Evolutionary conservation across 169 alveolate species (phyloP), one percentile per base, ranked within the genome.

Genomic region (Amoebophrya sp.): DNA sequence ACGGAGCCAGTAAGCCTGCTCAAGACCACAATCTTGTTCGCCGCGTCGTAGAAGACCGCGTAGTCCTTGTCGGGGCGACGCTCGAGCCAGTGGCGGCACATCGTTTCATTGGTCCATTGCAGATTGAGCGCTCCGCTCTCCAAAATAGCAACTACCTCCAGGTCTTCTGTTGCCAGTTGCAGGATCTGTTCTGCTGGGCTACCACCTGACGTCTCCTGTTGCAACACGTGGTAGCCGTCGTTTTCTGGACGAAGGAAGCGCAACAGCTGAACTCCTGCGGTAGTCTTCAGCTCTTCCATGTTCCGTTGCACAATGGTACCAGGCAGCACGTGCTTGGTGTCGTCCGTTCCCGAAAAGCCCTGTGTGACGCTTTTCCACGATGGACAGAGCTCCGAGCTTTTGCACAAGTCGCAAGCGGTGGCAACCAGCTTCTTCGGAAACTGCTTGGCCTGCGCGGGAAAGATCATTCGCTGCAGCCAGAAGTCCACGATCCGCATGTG

Each of bases 271-370:
- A 90, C 23, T 29, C 92, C 92, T 10, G 53, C 55, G 34, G 92
- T 90, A 40, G 18, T 24, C 0, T 38, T 40, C 92, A 90, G 55
- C n/a, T 6, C 38, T 18, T 1, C 76, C 65, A 90, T 39, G 65
- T 90, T 55, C 76, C 12, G 34, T 18, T 90, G 92, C 54, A 24
- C 26, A 39, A 90, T 53, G 36, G 92, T 36, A 26, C 29, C 18
- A 12, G 89, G 92, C 41, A 90, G 54, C 41, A 90, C 47, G 6
- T 26, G 55, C 29, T 89, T 12, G 18, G 89, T 24, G 33, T 90
- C 92, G 41, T 90, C 89, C 65, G 92, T 90, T n/a, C 92, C 90
- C 54, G 92, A 90, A 36, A 90, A 90, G 92, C 92, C 92, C 0
- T 89, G 53, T 29, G 92, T 90, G 41, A 90, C 55, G 34, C 39